These are phyloP conservation scores for Durusdinium trenchii DNA, from an alignment of 73 alveolate genomes.

Conservation along the genomic window DNA sequence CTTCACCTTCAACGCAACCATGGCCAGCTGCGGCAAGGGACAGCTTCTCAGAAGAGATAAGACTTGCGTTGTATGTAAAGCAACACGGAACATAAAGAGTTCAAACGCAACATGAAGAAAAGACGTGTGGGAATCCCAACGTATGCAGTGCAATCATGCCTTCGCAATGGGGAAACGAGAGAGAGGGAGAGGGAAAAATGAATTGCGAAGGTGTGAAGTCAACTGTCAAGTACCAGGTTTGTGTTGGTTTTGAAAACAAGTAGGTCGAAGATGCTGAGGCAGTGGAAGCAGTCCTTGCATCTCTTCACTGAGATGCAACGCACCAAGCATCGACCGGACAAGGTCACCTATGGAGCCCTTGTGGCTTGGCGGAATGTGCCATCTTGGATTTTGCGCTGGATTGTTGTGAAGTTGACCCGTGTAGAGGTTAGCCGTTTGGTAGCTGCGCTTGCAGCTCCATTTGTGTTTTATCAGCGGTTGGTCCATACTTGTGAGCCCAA, in stretches of 20 bases:
- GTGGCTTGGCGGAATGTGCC: neutral
- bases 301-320: conserved; percentile 12
- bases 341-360: conserved; percentile 53
- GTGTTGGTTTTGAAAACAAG: no score
- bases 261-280: neutral
- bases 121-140: neutral
- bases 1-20: conserved; percentile 50
- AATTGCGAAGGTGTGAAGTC: neutral
- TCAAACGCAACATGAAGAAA: neutral
- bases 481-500: no score
- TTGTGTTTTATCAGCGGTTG: no score
- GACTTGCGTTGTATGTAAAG: neutral
- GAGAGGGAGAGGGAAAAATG: neutral
- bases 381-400: neutral
- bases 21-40: conserved; percentile 67
- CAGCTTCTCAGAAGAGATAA: neutral
- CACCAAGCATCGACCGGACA: conserved; percentile 11
- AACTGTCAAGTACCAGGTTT: no score
- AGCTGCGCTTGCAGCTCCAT: no score
- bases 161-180: neutral
- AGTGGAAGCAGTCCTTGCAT: conserved; percentile 19
- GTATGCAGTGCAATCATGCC: neutral
- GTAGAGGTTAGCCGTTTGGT: no score
- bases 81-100: neutral
- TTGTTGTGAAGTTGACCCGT: no score